Conservation (phyloP, 2,329 filamentous ascomycete species). For the Pestalotiopsis fici region DNA sequence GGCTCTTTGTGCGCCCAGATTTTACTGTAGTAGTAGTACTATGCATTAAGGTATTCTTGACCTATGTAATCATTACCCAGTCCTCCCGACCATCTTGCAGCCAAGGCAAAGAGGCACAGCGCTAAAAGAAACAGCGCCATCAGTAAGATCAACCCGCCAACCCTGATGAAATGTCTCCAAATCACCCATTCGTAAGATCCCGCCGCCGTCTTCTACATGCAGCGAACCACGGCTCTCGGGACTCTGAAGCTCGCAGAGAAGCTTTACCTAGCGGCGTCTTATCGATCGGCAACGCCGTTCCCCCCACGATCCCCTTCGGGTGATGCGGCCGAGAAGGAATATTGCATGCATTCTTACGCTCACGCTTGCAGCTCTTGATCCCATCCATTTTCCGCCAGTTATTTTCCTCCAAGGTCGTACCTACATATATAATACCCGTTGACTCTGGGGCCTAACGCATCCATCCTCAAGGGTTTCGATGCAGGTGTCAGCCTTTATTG, state of each 20-base stretch:
- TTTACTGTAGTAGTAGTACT: neutral
- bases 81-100: neutral
- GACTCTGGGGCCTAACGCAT: neutral
- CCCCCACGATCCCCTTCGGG: neutral
- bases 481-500: neutral
- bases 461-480: neutral
- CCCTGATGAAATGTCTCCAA: too few relatives aligned
- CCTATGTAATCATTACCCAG: neutral
- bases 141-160: neutral
- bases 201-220: neutral
- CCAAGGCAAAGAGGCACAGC: neutral
- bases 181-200: too few relatives aligned
- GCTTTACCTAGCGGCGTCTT: neutral
- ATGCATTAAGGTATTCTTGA: neutral
- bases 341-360: neutral
- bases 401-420: neutral
- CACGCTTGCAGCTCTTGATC: neutral
- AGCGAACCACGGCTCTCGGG: neutral
- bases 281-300: neutral
- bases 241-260: neutral
- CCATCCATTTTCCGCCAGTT: neutral
- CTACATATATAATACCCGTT: neutral
- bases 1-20: neutral
- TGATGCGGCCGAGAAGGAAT: neutral
- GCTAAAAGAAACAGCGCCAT: neutral